phyloP scores from a whole-genome alignment of 1,284 basidiomycete genomes.

The Amylostereum areolatum region DNA sequence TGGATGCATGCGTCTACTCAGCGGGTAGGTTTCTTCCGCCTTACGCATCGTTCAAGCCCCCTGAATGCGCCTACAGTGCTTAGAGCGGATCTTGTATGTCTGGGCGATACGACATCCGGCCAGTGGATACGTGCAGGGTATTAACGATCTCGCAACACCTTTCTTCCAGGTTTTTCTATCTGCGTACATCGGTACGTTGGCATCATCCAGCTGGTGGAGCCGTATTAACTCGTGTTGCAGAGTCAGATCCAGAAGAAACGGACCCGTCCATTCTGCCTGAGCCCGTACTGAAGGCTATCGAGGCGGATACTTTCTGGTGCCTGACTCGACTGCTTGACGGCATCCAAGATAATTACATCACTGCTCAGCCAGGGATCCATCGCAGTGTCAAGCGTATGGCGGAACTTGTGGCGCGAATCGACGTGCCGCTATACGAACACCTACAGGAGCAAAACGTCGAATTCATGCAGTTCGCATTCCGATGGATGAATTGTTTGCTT shows the following conservation, averaged over 20 bases:
- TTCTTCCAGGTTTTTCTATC: conserved; percentile 94
- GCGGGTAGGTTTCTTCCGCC: conserved; percentile 46
- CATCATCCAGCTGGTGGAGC: conserved; percentile 6
- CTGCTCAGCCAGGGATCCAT: conserved; percentile 91
- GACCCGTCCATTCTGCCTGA: conserved; percentile 74
- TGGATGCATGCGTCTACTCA: conserved; percentile 90
- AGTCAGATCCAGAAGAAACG: conserved; percentile 83
- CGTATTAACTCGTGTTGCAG: conserved; percentile 28
- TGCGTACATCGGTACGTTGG: conserved; percentile 74
- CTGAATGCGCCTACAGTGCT: conserved; percentile 45
- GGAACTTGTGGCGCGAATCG: conserved; percentile 87
- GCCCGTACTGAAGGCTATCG: conserved; percentile 72
- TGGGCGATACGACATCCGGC: conserved; percentile 98
- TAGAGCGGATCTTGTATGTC: conserved; percentile 92
- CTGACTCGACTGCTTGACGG: conserved; percentile 89
- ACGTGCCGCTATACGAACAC: conserved; percentile 79
- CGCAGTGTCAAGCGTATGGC: conserved; percentile 89
- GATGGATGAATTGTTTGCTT: conserved; percentile 97
- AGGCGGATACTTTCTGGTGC: conserved; percentile 97
- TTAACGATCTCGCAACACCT: conserved; percentile 93
- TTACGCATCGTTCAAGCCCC: conserved; percentile 6
- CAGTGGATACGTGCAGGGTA: conserved; percentile 95
- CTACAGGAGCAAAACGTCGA: conserved; percentile 88
- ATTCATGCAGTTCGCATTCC: conserved; percentile 97
- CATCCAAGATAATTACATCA: conserved; percentile 97